Evolutionary conservation across 2,329 filamentous ascomycete species (phyloP).

Genomic region (Calcarisporium arbuscula): DNA sequence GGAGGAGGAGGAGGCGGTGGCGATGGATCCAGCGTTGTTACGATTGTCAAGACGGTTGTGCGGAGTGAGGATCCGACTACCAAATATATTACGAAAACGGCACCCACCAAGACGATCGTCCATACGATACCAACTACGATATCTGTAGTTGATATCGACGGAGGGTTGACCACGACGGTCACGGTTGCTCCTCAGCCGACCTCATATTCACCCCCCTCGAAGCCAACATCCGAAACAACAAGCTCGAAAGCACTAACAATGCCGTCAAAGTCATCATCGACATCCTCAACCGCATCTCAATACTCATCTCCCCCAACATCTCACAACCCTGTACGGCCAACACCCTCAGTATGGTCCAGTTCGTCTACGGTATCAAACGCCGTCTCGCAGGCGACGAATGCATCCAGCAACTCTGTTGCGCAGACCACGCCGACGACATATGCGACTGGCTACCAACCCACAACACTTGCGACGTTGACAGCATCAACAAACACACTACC

Average conservation of each 20-base stretch:
- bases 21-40: conserved; percentile 18
- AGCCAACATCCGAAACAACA: background rate
- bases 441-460: no score
- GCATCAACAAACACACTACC: conserved; percentile 5
- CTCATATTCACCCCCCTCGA: background rate
- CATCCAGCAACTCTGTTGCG: no score
- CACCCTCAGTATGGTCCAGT: no score
- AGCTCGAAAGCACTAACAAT: background rate
- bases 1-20: conserved; percentile 8
- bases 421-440: no score
- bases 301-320: no score
- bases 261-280: background rate
- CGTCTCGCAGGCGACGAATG: no score
- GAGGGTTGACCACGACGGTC: conserved; percentile 17
- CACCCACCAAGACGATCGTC: conserved; percentile 20
- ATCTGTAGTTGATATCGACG: conserved; percentile 23
- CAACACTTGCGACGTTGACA: background rate
- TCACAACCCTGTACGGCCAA: no score
- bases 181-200: conserved; percentile 18
- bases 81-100: conserved; percentile 19
- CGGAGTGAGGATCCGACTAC: conserved; percentile 21
- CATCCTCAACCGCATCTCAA: background rate
- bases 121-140: conserved; percentile 23
- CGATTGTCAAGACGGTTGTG: conserved; percentile 27
- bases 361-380: no score